Evolutionary conservation across 2,329 filamentous ascomycete genomes (phyloP).

Genomic region (Biscogniauxia sp.): DNA sequence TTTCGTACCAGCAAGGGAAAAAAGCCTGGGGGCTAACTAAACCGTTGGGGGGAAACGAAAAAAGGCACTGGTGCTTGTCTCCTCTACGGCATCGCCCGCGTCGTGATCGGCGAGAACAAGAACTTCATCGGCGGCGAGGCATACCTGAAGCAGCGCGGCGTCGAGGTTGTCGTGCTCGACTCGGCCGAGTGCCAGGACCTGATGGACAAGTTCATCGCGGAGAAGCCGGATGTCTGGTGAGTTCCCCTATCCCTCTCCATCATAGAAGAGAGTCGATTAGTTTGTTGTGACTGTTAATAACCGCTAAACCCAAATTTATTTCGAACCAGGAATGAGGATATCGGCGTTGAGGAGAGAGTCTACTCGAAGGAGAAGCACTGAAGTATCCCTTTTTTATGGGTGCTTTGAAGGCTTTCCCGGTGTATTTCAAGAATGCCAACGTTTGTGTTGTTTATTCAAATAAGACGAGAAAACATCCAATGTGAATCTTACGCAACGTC

Average conservation of each 20-base stretch:
- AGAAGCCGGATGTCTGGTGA: conserved; percentile 71
- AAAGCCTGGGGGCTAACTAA: too few species aligned
- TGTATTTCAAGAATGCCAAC: too few species aligned
- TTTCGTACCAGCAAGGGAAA: too few species aligned
- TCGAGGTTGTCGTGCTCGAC: conserved; percentile 71
- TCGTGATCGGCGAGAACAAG: conserved; percentile 76
- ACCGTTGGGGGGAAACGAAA: background rate
- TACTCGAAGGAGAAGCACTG: conserved; percentile 25
- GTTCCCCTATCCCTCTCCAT: conserved; percentile 17
- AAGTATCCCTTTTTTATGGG: background rate
- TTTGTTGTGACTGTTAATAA: background rate
- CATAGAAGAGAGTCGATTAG: background rate
- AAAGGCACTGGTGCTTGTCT: conserved; percentile 67
- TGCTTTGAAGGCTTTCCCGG: background rate
- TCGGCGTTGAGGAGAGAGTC: conserved; percentile 31
- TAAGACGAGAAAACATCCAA: background rate
- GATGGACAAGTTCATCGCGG: conserved; percentile 70
- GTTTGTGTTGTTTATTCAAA: background rate
- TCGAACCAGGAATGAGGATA: conserved; percentile 35
- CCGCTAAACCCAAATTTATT: background rate
- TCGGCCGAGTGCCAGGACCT: conserved; percentile 62
- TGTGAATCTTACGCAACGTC: background rate
- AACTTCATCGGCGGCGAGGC: conserved; percentile 73
- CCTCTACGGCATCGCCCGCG: conserved; percentile 70
- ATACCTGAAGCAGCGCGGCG: conserved; percentile 63